phyloP scores from a whole-genome alignment of 2,329 filamentous ascomycete genomes.

The Zelopaecilomyces penicillatus region DNA sequence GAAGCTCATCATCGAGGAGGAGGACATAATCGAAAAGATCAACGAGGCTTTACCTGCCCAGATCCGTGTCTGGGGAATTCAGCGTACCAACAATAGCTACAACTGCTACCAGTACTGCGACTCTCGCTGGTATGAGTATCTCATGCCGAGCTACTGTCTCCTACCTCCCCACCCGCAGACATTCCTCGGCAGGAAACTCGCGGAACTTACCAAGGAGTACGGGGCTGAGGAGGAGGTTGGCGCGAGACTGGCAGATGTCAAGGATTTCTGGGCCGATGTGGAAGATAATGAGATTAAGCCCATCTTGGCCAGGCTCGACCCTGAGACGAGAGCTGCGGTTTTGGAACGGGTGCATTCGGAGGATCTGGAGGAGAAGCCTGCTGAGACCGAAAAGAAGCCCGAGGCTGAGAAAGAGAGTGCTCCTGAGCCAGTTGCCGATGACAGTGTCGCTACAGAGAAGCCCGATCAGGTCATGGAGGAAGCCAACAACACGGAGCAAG shows the following conservation, averaged over 20 bases:
- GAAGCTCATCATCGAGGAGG: conserved; percentile 92
- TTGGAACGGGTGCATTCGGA: conserved; percentile 49
- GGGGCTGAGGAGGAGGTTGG: conserved; percentile 62
- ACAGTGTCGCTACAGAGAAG: conserved; percentile 17
- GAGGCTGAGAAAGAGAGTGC: conserved; percentile 9
- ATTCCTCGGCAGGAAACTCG: conserved; percentile 74
- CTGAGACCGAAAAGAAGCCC: conserved; percentile 13
- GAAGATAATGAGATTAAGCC: conserved; percentile 76
- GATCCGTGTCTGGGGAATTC: conserved; percentile 91
- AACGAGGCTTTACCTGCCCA: conserved; percentile 77
- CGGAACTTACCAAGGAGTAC: conserved; percentile 66
- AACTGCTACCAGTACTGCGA: conserved; percentile 94
- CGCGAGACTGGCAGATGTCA: conserved; percentile 66
- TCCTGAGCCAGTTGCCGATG: conserved; percentile 10
- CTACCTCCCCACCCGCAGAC: conserved; percentile 86
- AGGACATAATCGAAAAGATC: conserved; percentile 81
- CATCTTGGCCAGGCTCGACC: conserved; percentile 53
- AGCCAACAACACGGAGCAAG: conserved; percentile 8
- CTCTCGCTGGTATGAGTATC: conserved; percentile 93
- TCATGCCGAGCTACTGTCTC: conserved; percentile 88
- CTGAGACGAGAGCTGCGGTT: conserved; percentile 54
- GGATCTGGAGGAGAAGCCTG: conserved; percentile 18
- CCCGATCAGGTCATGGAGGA: conserved; percentile 8
- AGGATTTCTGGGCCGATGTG: conserved; percentile 72
- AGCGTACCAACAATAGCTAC: conserved; percentile 82